Conservation (phyloP, 352 stramenopile genomes). For the Hyphochytrium catenoides region DNA sequence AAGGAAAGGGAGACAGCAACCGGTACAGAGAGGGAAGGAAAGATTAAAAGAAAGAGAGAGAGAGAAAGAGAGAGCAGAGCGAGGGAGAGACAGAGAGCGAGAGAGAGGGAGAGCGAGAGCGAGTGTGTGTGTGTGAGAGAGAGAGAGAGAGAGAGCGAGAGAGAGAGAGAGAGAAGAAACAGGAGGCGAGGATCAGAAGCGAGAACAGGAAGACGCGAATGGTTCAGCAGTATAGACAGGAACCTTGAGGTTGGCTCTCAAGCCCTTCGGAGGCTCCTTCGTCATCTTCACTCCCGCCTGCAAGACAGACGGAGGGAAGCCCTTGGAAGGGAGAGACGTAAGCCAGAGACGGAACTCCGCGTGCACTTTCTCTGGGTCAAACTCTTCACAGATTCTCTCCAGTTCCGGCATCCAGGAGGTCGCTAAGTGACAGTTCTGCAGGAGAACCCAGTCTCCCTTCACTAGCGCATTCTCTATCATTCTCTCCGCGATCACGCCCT, state of each 20-base stretch:
- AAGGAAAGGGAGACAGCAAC: too few relatives aligned
- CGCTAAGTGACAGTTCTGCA: constrained; percentile 38
- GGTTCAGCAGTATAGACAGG: not conserved
- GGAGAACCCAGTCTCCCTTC: constrained; percentile 33
- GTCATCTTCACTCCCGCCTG: constrained; percentile 13
- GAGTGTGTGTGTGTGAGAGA: not conserved
- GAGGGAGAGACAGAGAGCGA: too few relatives aligned
- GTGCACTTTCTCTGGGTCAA: constrained; percentile 17
- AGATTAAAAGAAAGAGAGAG: too few relatives aligned
- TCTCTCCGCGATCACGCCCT: constrained; percentile 8
- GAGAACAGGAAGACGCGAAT: too few relatives aligned
- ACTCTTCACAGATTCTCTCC: constrained; percentile 33
- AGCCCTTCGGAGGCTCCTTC: constrained; percentile 11
- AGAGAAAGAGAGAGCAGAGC: too few relatives aligned
- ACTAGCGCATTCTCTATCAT: constrained; percentile 10
- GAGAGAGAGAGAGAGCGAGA: too few relatives aligned
- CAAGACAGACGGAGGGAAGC: constrained; percentile 16
- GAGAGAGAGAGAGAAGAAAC: too few relatives aligned
- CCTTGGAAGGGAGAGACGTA: constrained; percentile 34
- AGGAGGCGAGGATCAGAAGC: too few relatives aligned
- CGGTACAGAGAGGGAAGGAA: too few relatives aligned
- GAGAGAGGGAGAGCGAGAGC: not conserved
- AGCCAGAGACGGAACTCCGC: constrained; percentile 56
- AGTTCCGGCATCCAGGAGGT: constrained; percentile 32
- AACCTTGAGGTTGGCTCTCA: constrained; percentile 10